Conservation (phyloP, 495 filamentous ascomycete genomes). For the Hypoxylon crocopeplum region DNA sequence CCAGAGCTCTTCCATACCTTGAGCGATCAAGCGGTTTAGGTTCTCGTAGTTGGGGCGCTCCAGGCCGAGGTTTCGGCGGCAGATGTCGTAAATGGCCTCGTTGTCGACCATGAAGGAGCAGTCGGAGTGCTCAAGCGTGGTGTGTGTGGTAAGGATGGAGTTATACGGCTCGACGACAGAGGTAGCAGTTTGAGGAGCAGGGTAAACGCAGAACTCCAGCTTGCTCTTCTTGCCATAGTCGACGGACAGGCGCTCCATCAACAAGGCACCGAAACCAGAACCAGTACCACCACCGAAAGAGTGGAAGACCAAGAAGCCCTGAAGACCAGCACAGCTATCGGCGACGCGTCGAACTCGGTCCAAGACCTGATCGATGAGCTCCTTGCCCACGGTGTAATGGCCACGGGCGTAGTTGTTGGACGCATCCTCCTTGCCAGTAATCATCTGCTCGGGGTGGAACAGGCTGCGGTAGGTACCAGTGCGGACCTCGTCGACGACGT, state of each 20-base stretch:
- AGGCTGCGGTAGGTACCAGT: slow-evolving; percentile 94
- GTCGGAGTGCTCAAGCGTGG: slow-evolving; percentile 98
- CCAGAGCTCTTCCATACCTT: slow-evolving; percentile 61
- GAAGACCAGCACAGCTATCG: slow-evolving; percentile 96
- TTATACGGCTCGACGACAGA: slow-evolving; percentile 99
- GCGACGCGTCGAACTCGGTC: slow-evolving; percentile 95
- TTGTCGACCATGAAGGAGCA: slow-evolving; percentile 99
- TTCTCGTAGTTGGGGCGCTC: slow-evolving; percentile 98
- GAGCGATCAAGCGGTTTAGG: slow-evolving; percentile 97
- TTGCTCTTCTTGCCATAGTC: slow-evolving; percentile 99
- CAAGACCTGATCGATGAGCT: slow-evolving; percentile 95
- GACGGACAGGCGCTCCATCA: slow-evolving; percentile 96
- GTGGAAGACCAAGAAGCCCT: slow-evolving; percentile 99
- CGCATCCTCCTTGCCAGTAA: slow-evolving; percentile 99
- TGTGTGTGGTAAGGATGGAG: slow-evolving; percentile 98
- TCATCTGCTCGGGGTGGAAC: slow-evolving; percentile 99
- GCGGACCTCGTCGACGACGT: slow-evolving; percentile 99
- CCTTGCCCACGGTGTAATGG: slow-evolving; percentile 99
- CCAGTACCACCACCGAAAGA: slow-evolving; percentile 99
- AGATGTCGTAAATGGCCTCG: slow-evolving; percentile 99
- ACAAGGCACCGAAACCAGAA: slow-evolving; percentile 95
- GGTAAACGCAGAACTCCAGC: slow-evolving; percentile 99
- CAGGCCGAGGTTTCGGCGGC: slow-evolving; percentile 94
- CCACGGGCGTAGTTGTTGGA: slow-evolving; percentile 99
- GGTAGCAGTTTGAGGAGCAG: slow-evolving; percentile 93